These are phyloP conservation scores for Porphyrellus cyaneotinctus DNA, from an alignment of 768 basidiomycete genomes.

Conservation along the genomic window DNA sequence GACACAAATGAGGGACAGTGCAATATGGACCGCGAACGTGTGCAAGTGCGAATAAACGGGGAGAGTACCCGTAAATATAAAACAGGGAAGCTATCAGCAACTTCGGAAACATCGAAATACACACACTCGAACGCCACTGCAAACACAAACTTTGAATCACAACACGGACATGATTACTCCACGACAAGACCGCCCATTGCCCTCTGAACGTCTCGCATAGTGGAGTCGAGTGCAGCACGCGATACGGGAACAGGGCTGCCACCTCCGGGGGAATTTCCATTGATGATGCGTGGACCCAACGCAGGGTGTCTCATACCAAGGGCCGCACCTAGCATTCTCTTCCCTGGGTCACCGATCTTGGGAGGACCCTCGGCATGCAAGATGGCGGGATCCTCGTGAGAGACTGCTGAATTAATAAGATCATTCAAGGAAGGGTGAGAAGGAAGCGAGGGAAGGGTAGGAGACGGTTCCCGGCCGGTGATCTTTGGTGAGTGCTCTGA, in stretches of 20 bases:
- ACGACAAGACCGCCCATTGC: conserved; percentile 74
- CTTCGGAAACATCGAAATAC: conserved; percentile 16
- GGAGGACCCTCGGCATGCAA: conserved; percentile 54
- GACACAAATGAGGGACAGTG: conserved; percentile 28
- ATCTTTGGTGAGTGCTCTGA: conserved; percentile 45
- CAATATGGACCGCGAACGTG: conserved; percentile 19
- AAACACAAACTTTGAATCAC: conserved; percentile 12
- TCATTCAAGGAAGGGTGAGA: conserved; percentile 82
- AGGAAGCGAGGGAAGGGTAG: conserved; percentile 76
- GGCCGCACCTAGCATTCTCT: conserved; percentile 84
- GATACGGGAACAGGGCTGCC: conserved; percentile 23
- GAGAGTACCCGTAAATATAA: conserved; percentile 16
- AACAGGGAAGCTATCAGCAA: conserved; percentile 20
- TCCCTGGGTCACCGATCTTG: conserved; percentile 83
- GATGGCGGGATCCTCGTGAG: conserved; percentile 64
- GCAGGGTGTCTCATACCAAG: conserved; percentile 80
- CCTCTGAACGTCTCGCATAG: conserved; percentile 66
- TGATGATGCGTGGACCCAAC: conserved; percentile 56
- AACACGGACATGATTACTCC: conserved; percentile 44
- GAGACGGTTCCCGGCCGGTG: conserved; percentile 68
- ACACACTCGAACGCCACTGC: conserved; percentile 17
- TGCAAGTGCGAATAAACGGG: not conserved
- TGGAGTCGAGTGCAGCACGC: conserved; percentile 47
- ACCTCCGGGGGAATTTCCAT: conserved; percentile 36
- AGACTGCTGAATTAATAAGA: conserved; percentile 69